These are phyloP conservation scores for Piper betle DNA, from an alignment of 164 flowering plant genomes.

Conservation along the genomic window DNA sequence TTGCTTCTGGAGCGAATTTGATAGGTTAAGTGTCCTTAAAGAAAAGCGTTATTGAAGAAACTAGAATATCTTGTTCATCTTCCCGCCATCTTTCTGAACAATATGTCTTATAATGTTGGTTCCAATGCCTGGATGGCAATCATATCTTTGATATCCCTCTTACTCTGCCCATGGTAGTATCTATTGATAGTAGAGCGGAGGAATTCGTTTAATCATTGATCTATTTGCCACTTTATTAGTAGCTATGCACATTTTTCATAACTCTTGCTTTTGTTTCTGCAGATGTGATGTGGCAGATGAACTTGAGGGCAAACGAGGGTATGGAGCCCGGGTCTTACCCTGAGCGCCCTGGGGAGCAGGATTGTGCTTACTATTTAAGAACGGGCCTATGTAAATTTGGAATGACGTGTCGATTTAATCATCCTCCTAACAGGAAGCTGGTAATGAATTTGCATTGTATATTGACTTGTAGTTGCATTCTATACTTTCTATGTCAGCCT, in stretches of 20 bases:
- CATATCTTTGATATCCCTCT: no score
- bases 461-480: background rate
- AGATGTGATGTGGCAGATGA: conserved; percentile 87
- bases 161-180: background rate
- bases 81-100: no score
- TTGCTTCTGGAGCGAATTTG: no score
- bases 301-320: conserved; percentile 50
- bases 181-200: background rate
- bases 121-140: no score
- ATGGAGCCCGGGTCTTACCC: conserved; percentile 76
- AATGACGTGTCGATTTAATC: conserved; percentile 80
- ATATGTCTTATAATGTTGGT: no score
- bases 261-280: conserved; percentile 4
- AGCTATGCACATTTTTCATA: background rate
- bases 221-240: background rate
- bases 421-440: conserved; percentile 83
- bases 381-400: conserved; percentile 97
- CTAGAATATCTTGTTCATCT: no score
- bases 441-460: conserved; percentile 26
- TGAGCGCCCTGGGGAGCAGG: conserved; percentile 86
- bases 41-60: no score
- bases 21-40: no score
- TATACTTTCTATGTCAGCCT: background rate
- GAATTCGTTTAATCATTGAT: background rate
- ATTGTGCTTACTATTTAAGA: conserved; percentile 84